Percentiles rank a stretch among this genome's conserved stretches.
Conservation (phyloP, 2,329 filamentous ascomycete genomes). For the Pezicula rhizophila region DNA sequence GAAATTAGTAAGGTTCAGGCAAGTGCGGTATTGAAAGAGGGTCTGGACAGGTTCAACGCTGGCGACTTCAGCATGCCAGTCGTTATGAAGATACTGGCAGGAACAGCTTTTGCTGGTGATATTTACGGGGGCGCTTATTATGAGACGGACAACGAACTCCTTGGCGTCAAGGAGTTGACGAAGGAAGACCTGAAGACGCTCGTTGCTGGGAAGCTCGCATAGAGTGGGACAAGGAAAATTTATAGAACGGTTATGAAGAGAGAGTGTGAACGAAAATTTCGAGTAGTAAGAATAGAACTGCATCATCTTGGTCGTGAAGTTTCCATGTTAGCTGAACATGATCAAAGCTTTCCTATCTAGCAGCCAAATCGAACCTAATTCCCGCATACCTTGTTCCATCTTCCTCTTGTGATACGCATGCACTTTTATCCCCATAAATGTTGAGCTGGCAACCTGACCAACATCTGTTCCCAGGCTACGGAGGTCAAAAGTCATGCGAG, state of each 20-base stretch:
- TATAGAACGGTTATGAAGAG: too few species aligned
- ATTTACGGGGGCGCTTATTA: conserved; percentile 26
- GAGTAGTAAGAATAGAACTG: too few species aligned
- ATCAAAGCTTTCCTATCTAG: neutral
- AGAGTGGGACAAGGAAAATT: neutral
- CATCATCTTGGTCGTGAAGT: too few species aligned
- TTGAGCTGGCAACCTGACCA: too few species aligned
- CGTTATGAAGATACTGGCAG: conserved; percentile 25
- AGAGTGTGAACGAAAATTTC: too few species aligned
- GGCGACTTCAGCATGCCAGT: conserved; percentile 21
- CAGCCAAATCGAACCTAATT: too few species aligned
- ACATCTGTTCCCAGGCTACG: too few species aligned
- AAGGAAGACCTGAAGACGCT: conserved; percentile 32
- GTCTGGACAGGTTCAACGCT: conserved; percentile 8
- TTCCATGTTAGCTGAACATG: too few species aligned
- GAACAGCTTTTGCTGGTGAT: conserved; percentile 22
- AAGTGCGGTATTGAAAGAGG: conserved; percentile 1
- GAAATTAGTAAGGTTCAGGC: conserved; percentile 4
- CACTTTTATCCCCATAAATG: too few species aligned
- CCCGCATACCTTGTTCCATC: too few species aligned
- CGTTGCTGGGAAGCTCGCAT: conserved; percentile 9
- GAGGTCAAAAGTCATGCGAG: too few species aligned
- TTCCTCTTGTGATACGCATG: too few species aligned
- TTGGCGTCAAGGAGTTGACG: conserved; percentile 35
- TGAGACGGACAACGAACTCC: conserved; percentile 30